These are phyloP conservation scores for Pythium sp. DNA, from an alignment of 352 stramenopile genomes.

Conservation along the genomic window DNA sequence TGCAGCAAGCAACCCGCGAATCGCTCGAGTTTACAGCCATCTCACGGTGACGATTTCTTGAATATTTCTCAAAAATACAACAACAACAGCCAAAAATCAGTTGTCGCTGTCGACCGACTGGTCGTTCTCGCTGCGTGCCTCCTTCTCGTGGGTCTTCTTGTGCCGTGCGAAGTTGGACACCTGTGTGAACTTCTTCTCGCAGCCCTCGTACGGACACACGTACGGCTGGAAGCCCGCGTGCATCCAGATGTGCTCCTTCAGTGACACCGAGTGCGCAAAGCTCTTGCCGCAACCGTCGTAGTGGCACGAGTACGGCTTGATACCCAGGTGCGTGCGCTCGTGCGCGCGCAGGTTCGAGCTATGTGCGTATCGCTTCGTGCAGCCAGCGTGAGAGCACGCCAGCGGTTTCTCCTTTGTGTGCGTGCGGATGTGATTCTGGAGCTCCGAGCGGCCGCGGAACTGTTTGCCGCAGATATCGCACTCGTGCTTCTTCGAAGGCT, in stretches of 20 bases:
- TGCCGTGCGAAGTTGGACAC: constrained; percentile 85
- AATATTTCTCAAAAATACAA: neutral
- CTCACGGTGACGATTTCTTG: neutral
- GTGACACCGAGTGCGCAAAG: constrained; percentile 88
- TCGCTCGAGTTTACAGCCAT: neutral
- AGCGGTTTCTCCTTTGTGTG: constrained; percentile 90
- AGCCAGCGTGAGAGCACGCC: constrained; percentile 83
- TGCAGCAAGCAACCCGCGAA: neutral
- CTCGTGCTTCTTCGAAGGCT: constrained; percentile 85
- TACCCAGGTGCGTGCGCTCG: constrained; percentile 85
- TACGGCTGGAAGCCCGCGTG: constrained; percentile 90
- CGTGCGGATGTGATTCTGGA: constrained; percentile 88
- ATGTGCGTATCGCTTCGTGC: constrained; percentile 88
- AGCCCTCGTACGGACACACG: constrained; percentile 88
- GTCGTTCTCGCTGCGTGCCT: constrained; percentile 45
- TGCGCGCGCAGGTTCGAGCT: constrained; percentile 90
- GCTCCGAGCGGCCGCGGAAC: constrained; percentile 78
- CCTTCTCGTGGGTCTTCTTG: constrained; percentile 87
- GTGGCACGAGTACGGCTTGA: constrained; percentile 91
- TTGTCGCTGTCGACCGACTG: constrained; percentile 54
- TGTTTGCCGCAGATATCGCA: constrained; percentile 84
- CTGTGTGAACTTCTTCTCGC: constrained; percentile 89
- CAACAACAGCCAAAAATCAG: constrained; percentile 1
- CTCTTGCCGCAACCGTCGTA: constrained; percentile 88
- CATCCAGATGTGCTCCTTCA: constrained; percentile 92